These are phyloP conservation scores for Huntiella savannae DNA, from an alignment of 2,329 filamentous ascomycete species.

Conservation along the genomic window DNA sequence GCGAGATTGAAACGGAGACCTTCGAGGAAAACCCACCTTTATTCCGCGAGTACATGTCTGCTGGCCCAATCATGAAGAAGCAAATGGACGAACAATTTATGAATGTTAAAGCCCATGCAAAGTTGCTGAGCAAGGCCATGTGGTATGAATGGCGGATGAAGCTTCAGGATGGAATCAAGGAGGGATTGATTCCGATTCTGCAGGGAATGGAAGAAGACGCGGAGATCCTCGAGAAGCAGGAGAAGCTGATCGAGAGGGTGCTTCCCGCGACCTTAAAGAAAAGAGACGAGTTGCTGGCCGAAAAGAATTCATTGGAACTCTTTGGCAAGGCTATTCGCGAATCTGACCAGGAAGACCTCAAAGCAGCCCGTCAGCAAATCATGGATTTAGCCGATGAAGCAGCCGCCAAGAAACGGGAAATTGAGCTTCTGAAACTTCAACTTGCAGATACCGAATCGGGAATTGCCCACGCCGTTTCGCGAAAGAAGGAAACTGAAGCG, in stretches of 20 bases:
- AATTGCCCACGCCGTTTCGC: constrained; percentile 40
- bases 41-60: constrained; percentile 79
- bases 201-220: constrained; percentile 63
- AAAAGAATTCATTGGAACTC: constrained; percentile 49
- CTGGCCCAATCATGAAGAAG: constrained; percentile 60
- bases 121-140: constrained; percentile 79
- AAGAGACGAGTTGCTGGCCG: constrained; percentile 39
- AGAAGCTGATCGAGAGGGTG: constrained; percentile 45
- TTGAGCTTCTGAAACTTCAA: constrained; percentile 48
- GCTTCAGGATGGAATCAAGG: constrained; percentile 59
- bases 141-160: constrained; percentile 98
- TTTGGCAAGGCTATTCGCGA: constrained; percentile 57
- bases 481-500: constrained; percentile 46
- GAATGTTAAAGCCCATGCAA: constrained; percentile 84
- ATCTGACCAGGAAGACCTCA: constrained; percentile 64
- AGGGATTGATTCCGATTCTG: constrained; percentile 56
- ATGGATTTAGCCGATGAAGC: constrained; percentile 46
- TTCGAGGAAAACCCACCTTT: constrained; percentile 78
- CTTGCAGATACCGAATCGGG: constrained; percentile 46
- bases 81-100: constrained; percentile 96
- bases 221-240: constrained; percentile 43
- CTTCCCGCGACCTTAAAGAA: constrained; percentile 46
- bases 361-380: constrained; percentile 51
- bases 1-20: constrained; percentile 76
- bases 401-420: constrained; percentile 44